Base-by-base conservation (phyloP, 2,329 filamentous ascomycete species). In the Aspergillus neotritici region DNA sequence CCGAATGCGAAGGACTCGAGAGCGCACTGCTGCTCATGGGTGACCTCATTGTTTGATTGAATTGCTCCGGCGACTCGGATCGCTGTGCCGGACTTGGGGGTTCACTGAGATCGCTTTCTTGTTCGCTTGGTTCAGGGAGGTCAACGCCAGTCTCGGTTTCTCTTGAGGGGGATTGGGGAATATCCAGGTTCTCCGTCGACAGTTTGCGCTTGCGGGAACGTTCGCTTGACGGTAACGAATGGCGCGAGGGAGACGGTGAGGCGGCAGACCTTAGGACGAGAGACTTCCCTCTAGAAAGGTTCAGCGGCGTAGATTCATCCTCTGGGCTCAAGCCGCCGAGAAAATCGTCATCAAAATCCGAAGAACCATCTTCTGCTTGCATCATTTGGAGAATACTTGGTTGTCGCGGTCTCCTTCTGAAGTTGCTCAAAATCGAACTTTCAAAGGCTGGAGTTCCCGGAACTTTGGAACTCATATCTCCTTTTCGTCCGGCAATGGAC, bases 381-480 rank as follows among this genome's bases (percentile, higher is more conserved):
- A 70, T 66, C 60, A 71, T 64, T 30, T 69, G 67, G 6, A 72
- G 55, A 37, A 72, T 67, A 52, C 69, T 72, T 16, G 66, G 63
- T 45, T 72, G 69, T 47, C 69, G 63, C 10, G 68, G 63, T 28
- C 69, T 56, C 31, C 65, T 61, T 41, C 68, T 65, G 48, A 72
- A 72, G 47, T 69, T 68, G 47, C 66, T 70, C 43, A 72, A 44
- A 41, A 71, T 60, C 3, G 68, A 72, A 41, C 55, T 67, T 39
- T 71, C 68, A 41, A 65, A 67, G 4, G 57, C 63, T 31, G 69
- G 69, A 7, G 69, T 71, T 9, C 63, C 67, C 17, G 63, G 62
- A 16, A 65, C 50, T 16, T 59, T 63, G 15, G 64, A 62, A 39
- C 47, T 54, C 21, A 52, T 51, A 34, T 68, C 65, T n/a, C 60